Percentiles rank a stretch among this genome's conserved stretches.
Conservation (phyloP, 371 early-diverging fungal genomes). For the Mortierella sp. region DNA sequence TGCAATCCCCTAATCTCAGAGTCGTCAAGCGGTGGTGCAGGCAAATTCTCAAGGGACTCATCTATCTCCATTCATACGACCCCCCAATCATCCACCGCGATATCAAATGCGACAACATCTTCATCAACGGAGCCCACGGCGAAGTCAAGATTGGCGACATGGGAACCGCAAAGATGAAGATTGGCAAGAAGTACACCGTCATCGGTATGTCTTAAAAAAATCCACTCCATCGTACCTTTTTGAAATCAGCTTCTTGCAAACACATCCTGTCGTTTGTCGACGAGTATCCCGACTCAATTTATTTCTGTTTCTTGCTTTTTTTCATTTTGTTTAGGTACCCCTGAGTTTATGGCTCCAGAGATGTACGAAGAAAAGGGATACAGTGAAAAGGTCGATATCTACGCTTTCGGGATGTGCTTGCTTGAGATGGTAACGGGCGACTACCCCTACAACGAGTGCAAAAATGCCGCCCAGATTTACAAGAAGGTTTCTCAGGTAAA, state of each 20-base stretch:
- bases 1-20: slow-evolving; percentile 75
- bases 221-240: neutral
- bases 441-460: slow-evolving; percentile 89
- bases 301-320: too few species aligned
- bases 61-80: slow-evolving; percentile 86
- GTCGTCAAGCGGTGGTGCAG: slow-evolving; percentile 82
- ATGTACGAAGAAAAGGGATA: slow-evolving; percentile 90
- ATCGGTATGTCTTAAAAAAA: slow-evolving; percentile 75
- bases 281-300: too few species aligned
- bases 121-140: slow-evolving; percentile 88
- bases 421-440: slow-evolving; percentile 90
- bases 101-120: slow-evolving; percentile 86
- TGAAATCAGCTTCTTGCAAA: slow-evolving; percentile 46
- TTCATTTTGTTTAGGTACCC: slow-evolving; percentile 70
- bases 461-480: slow-evolving; percentile 87
- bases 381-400: slow-evolving; percentile 88
- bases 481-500: slow-evolving; percentile 82
- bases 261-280: slow-evolving; percentile 12
- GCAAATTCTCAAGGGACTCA: slow-evolving; percentile 86
- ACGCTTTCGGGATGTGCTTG: slow-evolving; percentile 94
- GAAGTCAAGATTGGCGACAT: slow-evolving; percentile 93
- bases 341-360: slow-evolving; percentile 93
- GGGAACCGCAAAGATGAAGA: slow-evolving; percentile 88
- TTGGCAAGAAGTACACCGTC: slow-evolving; percentile 86
- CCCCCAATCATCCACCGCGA: slow-evolving; percentile 91